phyloP scores from a whole-genome alignment of 2,329 filamentous ascomycete genomes.

The Sodiomyces alkalinus region DNA sequence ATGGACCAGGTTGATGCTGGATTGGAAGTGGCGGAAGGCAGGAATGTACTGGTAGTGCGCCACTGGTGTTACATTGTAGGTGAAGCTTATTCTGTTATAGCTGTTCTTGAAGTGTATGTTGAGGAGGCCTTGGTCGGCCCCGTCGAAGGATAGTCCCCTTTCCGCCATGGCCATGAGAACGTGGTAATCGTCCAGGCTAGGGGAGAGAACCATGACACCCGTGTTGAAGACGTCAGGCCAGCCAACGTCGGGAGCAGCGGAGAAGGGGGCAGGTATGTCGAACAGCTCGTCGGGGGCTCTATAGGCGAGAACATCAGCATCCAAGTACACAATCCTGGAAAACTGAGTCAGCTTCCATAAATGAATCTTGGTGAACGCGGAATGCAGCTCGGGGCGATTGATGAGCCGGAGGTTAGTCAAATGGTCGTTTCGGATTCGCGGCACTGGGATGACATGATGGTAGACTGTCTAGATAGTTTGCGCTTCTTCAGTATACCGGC shows the following conservation, averaged over 20 bases:
- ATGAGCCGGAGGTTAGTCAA: constrained; percentile 81
- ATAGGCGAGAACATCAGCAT: constrained; percentile 84
- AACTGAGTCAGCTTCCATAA: constrained; percentile 88
- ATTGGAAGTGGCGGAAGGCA: constrained; percentile 85
- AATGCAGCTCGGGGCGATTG: constrained; percentile 78
- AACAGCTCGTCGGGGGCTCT: constrained; percentile 90
- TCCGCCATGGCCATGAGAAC: constrained; percentile 72
- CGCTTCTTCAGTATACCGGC: too few relatives aligned
- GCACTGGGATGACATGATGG: constrained; percentile 77
- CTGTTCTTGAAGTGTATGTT: constrained; percentile 84
- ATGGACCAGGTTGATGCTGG: constrained; percentile 77
- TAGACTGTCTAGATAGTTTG: constrained; percentile 61
- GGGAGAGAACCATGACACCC: constrained; percentile 85
- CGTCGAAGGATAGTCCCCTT: constrained; percentile 84
- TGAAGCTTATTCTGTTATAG: constrained; percentile 82
- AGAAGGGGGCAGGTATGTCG: constrained; percentile 41
- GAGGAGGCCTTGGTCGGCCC: constrained; percentile 85
- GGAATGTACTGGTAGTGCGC: constrained; percentile 96
- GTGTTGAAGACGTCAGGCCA: constrained; percentile 98
- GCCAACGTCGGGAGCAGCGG: constrained; percentile 81
- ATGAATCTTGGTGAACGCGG: constrained; percentile 91
- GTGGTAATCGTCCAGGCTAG: constrained; percentile 77
- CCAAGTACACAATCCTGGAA: constrained; percentile 83
- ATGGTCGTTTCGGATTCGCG: constrained; percentile 59
- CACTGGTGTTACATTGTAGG: constrained; percentile 93